Percentiles rank a stretch among this genome's conserved stretches.
Evolutionary conservation across 441 rosid genomes (phyloP).

Genomic region (Flueggea neowawraea): DNA sequence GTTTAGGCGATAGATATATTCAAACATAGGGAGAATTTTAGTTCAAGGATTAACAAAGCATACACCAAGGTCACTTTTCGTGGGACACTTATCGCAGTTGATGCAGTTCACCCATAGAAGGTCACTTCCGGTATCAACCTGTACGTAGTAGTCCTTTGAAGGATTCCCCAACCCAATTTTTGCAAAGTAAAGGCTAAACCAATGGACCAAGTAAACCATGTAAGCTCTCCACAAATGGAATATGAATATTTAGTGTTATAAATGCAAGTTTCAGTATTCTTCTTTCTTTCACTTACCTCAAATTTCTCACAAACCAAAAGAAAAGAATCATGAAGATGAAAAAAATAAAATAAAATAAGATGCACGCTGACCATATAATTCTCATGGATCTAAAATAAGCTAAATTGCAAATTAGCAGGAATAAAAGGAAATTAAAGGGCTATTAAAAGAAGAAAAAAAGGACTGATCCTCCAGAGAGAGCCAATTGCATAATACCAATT

Average conservation of each 20-base stretch:
- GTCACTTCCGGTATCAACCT: conserved; percentile 97
- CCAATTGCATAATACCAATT: too few relatives aligned
- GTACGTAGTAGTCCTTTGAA: conserved; percentile 66
- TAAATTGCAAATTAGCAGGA: too few relatives aligned
- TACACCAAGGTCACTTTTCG: conserved; percentile 75
- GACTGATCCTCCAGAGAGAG: too few relatives aligned
- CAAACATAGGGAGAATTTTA: conserved; percentile 5
- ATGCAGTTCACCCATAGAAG: conserved; percentile 89
- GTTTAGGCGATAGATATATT: background rate
- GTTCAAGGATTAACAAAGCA: conserved; percentile 20
- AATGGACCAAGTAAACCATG: conserved; percentile 12
- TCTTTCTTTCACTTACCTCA: background rate
- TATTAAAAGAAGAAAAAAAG: too few relatives aligned
- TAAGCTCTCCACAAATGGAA: background rate
- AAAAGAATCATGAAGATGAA: background rate
- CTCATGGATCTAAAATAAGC: too few relatives aligned
- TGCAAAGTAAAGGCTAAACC: conserved; percentile 72
- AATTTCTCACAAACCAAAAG: background rate
- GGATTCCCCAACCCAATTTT: conserved; percentile 82
- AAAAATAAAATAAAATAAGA: background rate
- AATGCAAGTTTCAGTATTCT: background rate
- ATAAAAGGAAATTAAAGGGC: too few relatives aligned
- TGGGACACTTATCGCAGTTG: conserved; percentile 72
- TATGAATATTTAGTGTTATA: background rate
- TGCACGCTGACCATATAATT: too few relatives aligned